Evolutionary conservation across 2,329 filamentous ascomycete genomes (phyloP).

Genomic region (Tolypocladium tropicale): DNA sequence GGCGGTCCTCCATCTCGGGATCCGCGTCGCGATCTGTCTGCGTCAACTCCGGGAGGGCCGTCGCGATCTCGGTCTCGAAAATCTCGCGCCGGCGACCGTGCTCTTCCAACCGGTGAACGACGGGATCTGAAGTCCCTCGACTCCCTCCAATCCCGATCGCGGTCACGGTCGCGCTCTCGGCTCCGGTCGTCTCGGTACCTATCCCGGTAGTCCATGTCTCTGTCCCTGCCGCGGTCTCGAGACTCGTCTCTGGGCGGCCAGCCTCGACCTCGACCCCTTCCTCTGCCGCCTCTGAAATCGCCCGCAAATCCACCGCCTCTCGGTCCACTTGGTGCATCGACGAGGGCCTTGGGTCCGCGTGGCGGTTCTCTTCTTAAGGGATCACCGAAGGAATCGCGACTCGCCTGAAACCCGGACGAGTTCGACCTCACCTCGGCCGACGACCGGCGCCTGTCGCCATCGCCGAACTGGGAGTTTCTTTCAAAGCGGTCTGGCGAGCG

Average conservation of each 20-base stretch:
- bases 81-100: slow-evolving; percentile 58
- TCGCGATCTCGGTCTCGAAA: slow-evolving; percentile 51
- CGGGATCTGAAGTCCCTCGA: slow-evolving; percentile 30
- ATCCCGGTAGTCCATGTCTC: slow-evolving; percentile 50
- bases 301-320: slow-evolving; percentile 56
- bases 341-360: slow-evolving; percentile 68
- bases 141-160: slow-evolving; percentile 40
- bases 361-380: slow-evolving; percentile 58
- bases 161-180: slow-evolving; percentile 46
- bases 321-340: slow-evolving; percentile 58
- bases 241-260: slow-evolving; percentile 51
- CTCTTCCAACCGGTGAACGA: slow-evolving; percentile 48
- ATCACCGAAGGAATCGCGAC: slow-evolving; percentile 48
- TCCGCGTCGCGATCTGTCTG: slow-evolving; percentile 54
- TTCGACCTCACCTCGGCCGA: slow-evolving; percentile 47
- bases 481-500: slow-evolving; percentile 60
- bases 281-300: slow-evolving; percentile 46
- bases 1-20: slow-evolving; percentile 61
- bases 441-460: slow-evolving; percentile 62
- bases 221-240: slow-evolving; percentile 47
- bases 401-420: slow-evolving; percentile 48
- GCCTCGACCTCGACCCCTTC: slow-evolving; percentile 46
- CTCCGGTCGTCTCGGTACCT: slow-evolving; percentile 50
- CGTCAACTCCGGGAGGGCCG: slow-evolving; percentile 52
- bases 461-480: slow-evolving; percentile 41